phyloP scores from a whole-genome alignment of 2,329 filamentous ascomycete genomes.

The Colletotrichum eremochloae region DNA sequence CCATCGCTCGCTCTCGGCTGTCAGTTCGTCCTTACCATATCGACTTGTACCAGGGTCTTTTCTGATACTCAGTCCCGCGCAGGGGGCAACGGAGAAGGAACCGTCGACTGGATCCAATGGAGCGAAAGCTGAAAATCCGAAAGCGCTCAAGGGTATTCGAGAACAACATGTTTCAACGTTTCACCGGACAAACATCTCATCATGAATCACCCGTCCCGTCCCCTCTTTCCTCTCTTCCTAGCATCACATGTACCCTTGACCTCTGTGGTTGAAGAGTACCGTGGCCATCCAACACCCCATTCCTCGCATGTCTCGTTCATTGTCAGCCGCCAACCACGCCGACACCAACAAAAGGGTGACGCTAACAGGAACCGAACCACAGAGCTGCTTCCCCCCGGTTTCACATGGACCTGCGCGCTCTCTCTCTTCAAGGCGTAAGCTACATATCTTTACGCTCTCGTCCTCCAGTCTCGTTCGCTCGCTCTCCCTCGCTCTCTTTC shows the following conservation, averaged over 20 bases:
- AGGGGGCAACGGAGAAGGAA: too few relatives aligned
- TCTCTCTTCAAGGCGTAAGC: not conserved
- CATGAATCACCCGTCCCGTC: not conserved
- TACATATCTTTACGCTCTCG: not conserved
- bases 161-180: constrained; percentile 19
- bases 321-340: not conserved
- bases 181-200: constrained; percentile 1
- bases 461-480: too few relatives aligned
- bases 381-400: not conserved
- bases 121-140: not conserved
- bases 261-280: not conserved
- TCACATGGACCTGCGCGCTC: not conserved
- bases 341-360: not conserved
- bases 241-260: not conserved
- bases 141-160: not conserved
- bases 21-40: not conserved
- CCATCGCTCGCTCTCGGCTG: not conserved
- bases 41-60: not conserved
- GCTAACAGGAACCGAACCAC: not conserved
- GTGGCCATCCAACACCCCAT: not conserved
- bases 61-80: not conserved
- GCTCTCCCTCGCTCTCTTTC: too few relatives aligned
- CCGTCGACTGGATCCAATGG: not conserved
- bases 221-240: not conserved
- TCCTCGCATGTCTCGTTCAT: not conserved